Base-by-base conservation (phyloP, 768 basidiomycete genomes). In the Russula emetica region DNA sequence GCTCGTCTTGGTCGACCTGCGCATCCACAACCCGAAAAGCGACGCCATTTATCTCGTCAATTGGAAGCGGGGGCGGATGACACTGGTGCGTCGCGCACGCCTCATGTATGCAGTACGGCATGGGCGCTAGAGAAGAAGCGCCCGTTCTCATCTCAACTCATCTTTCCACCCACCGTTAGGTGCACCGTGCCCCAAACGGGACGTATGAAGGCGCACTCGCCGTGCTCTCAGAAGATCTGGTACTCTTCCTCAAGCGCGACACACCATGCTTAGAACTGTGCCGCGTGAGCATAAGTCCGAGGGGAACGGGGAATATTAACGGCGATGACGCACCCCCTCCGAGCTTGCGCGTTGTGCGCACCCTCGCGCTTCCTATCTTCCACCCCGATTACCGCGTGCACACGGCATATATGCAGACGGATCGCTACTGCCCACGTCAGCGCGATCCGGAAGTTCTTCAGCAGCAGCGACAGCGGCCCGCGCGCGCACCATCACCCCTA, bases 351-450 rank as follows among this genome's bases (percentile, higher is more conserved):
- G 58, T 55, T 20, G 38, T 64, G 11, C 30, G 63, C 47, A 64
- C 63, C 40, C 63, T 64, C 58, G 58, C 58, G 30, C 58, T 64
- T 0, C 63, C 63, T 1, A 26, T 2, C 0, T 64, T 64, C 36
- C 53, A 55, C 47, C 11, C 38, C 0, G 58, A 55, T 28, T 55
- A 42, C 28, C 58, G 36, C 38, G 58, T 64, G 1, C 63, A 64
- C 47, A 64, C 63, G 2, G 63, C 58, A 10, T 64, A 64, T 38
- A 64, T 64, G 58, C 63, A 64, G 8, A 64, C 63, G 10, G 63
- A 64, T 59, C 54, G 54, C 0, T 58, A 58, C 26, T 30, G 13
- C 57, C 40, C 30, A 5, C 30, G 9, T n/a, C 38, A 9, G 30
- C 32, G 26, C 3, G 2, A 26, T 50, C 18, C 14, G 16, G n/a